Conservation (phyloP, 1,139 yeast genomes). For the Geotrichum europaeum region DNA sequence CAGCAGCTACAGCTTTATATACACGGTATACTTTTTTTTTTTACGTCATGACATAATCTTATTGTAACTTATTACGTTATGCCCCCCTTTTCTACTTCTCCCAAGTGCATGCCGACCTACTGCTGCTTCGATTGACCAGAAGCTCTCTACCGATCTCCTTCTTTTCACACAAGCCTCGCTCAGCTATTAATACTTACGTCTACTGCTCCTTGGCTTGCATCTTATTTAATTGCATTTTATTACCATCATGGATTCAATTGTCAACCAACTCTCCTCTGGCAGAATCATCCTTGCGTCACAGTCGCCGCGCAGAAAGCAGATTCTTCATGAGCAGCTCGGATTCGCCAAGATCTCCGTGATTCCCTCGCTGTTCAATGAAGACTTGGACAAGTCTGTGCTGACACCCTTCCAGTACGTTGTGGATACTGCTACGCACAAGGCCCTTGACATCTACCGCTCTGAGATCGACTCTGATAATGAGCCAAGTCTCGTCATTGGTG, state of each 20-base stretch:
- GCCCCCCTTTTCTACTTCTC: not conserved
- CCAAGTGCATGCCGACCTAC: conserved; percentile 18
- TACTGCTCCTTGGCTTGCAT: not conserved
- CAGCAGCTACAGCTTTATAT: no score
- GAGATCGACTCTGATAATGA: conserved; percentile 36
- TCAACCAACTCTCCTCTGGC: conserved; percentile 15
- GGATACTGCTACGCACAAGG: conserved; percentile 65
- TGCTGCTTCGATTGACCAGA: not conserved
- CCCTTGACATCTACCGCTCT: conserved; percentile 49
- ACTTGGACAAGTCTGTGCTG: conserved; percentile 50
- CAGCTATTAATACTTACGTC: not conserved
- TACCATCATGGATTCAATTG: conserved; percentile 8
- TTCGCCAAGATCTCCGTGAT: conserved; percentile 44
- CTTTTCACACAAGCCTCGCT: not conserved
- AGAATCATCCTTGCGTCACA: conserved; percentile 68
- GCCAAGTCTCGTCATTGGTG: conserved; percentile 52
- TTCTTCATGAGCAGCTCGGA: conserved; percentile 56
- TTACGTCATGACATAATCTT: not conserved
- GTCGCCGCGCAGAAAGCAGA: conserved; percentile 73
- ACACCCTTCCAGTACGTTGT: conserved; percentile 57
- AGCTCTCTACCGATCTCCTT: not conserved
- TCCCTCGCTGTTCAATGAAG: conserved; percentile 65
- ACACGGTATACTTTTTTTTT: no score
- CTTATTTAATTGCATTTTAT: not conserved
- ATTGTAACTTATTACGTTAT: not conserved